Evolutionary conservation across 257 asterid genomes (phyloP).

Genomic region (Nicotiana obtusifolia): DNA sequence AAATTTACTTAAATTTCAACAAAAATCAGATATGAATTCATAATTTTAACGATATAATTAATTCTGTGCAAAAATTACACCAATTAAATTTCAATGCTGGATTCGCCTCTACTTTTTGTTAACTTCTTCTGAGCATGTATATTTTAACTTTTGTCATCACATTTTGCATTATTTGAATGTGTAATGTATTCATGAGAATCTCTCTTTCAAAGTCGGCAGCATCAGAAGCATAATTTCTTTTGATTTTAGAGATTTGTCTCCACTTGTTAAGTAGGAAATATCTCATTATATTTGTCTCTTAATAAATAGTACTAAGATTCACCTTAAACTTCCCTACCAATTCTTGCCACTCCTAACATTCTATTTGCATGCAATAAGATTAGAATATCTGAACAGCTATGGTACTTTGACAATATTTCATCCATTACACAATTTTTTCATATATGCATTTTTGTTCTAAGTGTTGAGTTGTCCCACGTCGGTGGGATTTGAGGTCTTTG

Average conservation of each 20-base stretch:
- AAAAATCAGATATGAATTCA: too few relatives aligned
- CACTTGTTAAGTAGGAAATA: neutral
- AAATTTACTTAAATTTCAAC: too few relatives aligned
- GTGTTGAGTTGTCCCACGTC: too few relatives aligned
- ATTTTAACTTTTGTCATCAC: neutral
- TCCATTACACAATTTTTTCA: too few relatives aligned
- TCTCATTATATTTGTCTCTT: neutral
- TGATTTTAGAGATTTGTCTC: neutral
- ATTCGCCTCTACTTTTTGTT: too few relatives aligned
- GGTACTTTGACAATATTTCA: neutral
- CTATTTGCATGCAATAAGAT: neutral
- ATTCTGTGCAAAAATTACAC: too few relatives aligned
- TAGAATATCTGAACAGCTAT: neutral
- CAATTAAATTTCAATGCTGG: too few relatives aligned
- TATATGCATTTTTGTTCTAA: neutral
- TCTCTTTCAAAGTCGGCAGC: slow-evolving; percentile 8
- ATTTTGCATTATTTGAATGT: neutral
- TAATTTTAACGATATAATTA: too few relatives aligned
- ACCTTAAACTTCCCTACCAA: neutral
- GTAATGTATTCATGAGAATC: neutral
- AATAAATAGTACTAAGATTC: neutral
- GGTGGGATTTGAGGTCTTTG: too few relatives aligned
- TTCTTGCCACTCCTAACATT: neutral
- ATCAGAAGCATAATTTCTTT: neutral
- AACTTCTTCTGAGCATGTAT: neutral